Evolutionary conservation across 768 basidiomycete genomes (phyloP).

Genomic region (Boletus tomentosulus): DNA sequence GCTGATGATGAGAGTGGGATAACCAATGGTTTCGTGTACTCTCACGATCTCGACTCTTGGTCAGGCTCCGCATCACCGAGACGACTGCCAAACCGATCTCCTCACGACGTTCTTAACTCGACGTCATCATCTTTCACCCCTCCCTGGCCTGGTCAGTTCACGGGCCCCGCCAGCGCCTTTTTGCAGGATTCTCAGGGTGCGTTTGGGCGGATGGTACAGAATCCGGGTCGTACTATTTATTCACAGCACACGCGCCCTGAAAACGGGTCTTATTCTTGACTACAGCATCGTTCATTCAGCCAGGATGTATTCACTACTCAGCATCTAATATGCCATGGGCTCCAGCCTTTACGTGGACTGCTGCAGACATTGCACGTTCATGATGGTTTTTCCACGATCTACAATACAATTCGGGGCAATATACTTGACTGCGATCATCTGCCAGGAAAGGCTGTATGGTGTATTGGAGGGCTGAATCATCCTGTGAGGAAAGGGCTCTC

Average conservation of each 20-base stretch:
- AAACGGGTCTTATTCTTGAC: conserved; percentile 26
- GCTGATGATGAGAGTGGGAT: conserved; percentile 21
- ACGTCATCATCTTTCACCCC: conserved; percentile 21
- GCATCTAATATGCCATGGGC: conserved; percentile 16
- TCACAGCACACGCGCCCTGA: conserved; percentile 45
- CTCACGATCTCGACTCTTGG: conserved; percentile 24
- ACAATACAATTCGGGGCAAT: not conserved
- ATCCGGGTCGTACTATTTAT: conserved; percentile 62
- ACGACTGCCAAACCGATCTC: conserved; percentile 13
- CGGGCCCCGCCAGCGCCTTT: conserved; percentile 50
- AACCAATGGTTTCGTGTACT: conserved; percentile 20
- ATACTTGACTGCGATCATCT: not conserved
- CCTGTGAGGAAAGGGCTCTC: no score
- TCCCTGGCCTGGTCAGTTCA: conserved; percentile 37
- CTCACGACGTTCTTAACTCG: conserved; percentile 21
- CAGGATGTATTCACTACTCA: conserved; percentile 20
- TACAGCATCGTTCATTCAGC: conserved; percentile 6
- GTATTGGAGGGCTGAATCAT: not conserved
- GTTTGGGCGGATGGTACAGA: conserved; percentile 41
- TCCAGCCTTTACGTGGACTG: not conserved
- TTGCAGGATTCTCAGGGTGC: conserved; percentile 39
- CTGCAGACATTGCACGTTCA: not conserved
- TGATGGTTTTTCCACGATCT: not conserved
- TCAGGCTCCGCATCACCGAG: conserved; percentile 23
- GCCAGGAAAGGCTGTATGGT: not conserved